These are phyloP conservation scores for Heimioporus sp. DNA, from an alignment of 768 basidiomycete genomes.

Conservation along the genomic window DNA sequence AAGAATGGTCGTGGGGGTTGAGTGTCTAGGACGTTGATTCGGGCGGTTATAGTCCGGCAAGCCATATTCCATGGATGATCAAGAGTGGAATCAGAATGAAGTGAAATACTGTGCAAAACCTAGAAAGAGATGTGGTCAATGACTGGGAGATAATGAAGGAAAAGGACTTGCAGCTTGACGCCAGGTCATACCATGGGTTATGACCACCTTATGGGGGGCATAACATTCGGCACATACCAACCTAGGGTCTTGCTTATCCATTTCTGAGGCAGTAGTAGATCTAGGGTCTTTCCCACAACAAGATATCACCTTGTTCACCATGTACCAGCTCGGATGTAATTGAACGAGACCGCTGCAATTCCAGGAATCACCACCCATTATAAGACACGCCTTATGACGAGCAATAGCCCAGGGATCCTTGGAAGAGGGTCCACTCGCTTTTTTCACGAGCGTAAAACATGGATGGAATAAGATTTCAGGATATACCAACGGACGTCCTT, in stretches of 20 bases:
- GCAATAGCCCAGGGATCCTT: conserved; percentile 23
- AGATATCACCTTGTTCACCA: conserved; percentile 13
- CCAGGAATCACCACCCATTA: conserved; percentile 26
- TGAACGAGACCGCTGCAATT: conserved; percentile 18
- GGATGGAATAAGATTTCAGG: conserved; percentile 29
- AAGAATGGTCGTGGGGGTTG: not conserved
- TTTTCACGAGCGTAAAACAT: conserved; percentile 20
- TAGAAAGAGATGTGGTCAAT: conserved; percentile 1
- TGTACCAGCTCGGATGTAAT: conserved; percentile 17
- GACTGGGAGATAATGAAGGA: not conserved
- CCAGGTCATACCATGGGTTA: conserved; percentile 24
- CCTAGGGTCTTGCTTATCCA: conserved; percentile 21
- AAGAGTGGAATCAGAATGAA: conserved; percentile 11
- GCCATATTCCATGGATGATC: conserved; percentile 10
- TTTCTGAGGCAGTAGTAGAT: conserved; percentile 22
- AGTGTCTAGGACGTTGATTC: not conserved
- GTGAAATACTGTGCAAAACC: conserved; percentile 17
- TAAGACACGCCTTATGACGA: conserved; percentile 18
- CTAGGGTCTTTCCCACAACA: conserved; percentile 24
- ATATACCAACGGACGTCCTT: conserved; percentile 16
- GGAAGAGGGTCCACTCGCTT: conserved; percentile 3
- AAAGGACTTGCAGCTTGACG: conserved; percentile 19
- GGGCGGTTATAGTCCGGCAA: not conserved
- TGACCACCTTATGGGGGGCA: conserved; percentile 1
- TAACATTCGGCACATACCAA: conserved; percentile 19